Evolutionary conservation across 257 asterid species (phyloP), one percentile per base, ranked within the genome.

Genomic region (Lavandula angustifolia): DNA sequence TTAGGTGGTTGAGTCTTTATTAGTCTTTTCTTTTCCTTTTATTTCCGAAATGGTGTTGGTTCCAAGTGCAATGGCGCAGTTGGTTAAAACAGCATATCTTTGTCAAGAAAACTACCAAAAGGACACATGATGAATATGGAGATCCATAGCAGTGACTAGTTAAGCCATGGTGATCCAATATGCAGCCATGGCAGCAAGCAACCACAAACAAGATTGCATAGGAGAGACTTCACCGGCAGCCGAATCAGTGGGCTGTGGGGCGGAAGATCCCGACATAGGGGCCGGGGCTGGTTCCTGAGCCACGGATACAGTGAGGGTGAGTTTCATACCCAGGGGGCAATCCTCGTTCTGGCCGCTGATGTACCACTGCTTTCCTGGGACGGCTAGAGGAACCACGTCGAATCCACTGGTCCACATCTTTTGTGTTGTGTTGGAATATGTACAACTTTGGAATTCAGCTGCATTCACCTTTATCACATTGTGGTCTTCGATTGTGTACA

Each of bases 311-410:
- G 53, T 67, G 46, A 82, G 55, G 54, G 17, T 70, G 49, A 82
- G 73, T 74, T 77, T 82, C 85, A 73, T 57, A 14, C 82, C 82
- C 4, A 3, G 3, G 4, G 10, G 13, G 61, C 85, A 80, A 35
- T 77, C 80, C 2, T 8, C 32, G 5, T 7, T 22, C 9, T 71
- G 29, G 0, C 67, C 66, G 22, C 79, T 64, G 7, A 74, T 64
- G 42, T 80, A 80, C 82, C 85, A 77, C 38, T 77, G 75, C 60
- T 53, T 77, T 4, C 85, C 82, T 6, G 67, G 54, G 0, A 44
- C 8, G 0, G 68, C 17, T 0, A 74, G 76, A 32, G 68, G 9
- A 53, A 80, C 55, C 8, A 64, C 44, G 35, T 80, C 80, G 4
- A 41, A 48, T 14, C 85, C 85, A n/a, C 46, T 41, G 0, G 33